Conservation (phyloP, 768 basidiomycete genomes). For the Coprinellus micaceus region DNA sequence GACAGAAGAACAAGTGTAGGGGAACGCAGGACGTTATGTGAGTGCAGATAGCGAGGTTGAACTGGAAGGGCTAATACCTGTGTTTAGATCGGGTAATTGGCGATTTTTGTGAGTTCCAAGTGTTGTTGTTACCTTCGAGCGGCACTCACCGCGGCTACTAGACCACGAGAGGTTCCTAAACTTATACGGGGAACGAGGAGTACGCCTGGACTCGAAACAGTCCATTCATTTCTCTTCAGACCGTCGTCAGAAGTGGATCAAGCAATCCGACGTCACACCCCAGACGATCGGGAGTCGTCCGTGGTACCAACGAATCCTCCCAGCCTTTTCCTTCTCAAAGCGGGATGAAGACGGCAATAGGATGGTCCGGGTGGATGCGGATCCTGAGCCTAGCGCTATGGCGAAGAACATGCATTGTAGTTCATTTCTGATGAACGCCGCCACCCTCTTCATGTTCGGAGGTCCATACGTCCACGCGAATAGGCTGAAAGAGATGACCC, state of each 20-base stretch:
- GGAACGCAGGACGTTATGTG: slow-evolving; percentile 8
- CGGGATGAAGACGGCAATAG: not conserved
- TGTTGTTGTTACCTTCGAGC: not conserved
- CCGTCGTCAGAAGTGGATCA: slow-evolving; percentile 11
- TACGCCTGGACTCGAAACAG: slow-evolving; percentile 37
- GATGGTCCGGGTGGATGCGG: not conserved
- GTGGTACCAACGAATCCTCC: not conserved
- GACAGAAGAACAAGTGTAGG: not conserved
- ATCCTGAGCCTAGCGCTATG: not conserved
- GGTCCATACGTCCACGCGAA: slow-evolving; percentile 41
- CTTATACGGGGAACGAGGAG: slow-evolving; percentile 41
- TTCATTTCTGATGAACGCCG: slow-evolving; percentile 29
- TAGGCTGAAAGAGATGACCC: slow-evolving; percentile 41
- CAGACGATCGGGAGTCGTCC: not conserved
- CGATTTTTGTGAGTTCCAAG: not conserved
- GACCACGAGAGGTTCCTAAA: slow-evolving; percentile 39
- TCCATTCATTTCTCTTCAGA: slow-evolving; percentile 30
- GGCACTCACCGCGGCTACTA: slow-evolving; percentile 6
- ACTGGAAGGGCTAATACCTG: not conserved
- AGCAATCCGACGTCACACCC: not conserved
- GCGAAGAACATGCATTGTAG: not conserved
- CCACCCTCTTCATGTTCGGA: slow-evolving; percentile 41
- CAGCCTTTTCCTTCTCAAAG: not conserved
- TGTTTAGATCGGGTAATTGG: not conserved
- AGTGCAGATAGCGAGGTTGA: not conserved